A percentile compares a stretch with the other conserved stretches of the same genome.
Evolutionary conservation across 2,329 filamentous ascomycete genomes (phyloP).

Genomic region (Exophiala spinifera): DNA sequence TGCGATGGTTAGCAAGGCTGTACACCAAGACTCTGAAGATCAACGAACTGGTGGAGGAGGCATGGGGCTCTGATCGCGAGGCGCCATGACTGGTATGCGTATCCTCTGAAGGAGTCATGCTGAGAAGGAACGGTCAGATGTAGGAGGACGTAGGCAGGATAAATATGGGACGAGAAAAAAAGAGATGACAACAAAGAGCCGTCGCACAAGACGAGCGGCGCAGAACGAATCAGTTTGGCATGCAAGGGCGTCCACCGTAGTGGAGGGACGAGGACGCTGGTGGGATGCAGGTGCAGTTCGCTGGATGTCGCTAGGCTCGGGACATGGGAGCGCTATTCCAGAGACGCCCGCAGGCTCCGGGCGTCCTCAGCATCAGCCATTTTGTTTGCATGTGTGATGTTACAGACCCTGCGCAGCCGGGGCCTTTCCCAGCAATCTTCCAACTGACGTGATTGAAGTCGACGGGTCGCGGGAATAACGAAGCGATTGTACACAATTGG

Average conservation of each 20-base stretch:
- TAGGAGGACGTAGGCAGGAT: conserved; percentile 15
- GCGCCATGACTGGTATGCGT: conserved; percentile 26
- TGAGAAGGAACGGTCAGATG: conserved; percentile 21
- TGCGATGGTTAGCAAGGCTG: conserved; percentile 19
- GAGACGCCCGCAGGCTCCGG: conserved; percentile 15
- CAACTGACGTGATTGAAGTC: conserved; percentile 23
- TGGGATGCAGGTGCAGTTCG: conserved; percentile 20
- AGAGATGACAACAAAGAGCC: conserved; percentile 26
- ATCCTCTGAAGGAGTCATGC: conserved; percentile 23
- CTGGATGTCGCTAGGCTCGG: conserved; percentile 7
- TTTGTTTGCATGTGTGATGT: conserved; percentile 22
- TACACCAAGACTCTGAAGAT: conserved; percentile 19
- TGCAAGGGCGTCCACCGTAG: conserved; percentile 24
- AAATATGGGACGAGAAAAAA: conserved; percentile 26
- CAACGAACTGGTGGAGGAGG: conserved; percentile 28
- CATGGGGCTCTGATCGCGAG: conserved; percentile 30
- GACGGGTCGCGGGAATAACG: not conserved
- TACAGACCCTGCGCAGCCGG: conserved; percentile 19
- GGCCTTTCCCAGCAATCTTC: not conserved
- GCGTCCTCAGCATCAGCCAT: conserved; percentile 8
- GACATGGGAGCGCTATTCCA: conserved; percentile 20
- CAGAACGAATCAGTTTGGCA: conserved; percentile 27
- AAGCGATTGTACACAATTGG: not conserved
- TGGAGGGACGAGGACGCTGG: conserved; percentile 19
- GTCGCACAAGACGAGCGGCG: conserved; percentile 23